Conservation (phyloP, 1,284 basidiomycete species). For the Ustilago xerochloae region DNA sequence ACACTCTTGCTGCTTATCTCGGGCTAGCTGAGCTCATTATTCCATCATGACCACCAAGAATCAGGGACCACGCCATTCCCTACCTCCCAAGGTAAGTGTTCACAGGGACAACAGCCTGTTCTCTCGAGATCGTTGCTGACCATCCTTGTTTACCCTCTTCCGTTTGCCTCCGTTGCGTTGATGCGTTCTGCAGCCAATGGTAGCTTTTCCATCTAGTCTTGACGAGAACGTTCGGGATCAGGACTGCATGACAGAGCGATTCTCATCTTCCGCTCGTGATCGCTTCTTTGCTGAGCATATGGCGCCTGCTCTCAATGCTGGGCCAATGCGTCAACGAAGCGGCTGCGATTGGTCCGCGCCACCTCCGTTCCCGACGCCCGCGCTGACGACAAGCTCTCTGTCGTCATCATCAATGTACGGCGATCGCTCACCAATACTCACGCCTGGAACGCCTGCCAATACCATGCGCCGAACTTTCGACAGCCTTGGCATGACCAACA, state of each 20-base stretch:
- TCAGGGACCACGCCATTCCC: conserved; percentile 37
- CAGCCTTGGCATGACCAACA: conserved; percentile 9
- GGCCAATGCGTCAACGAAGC: conserved; percentile 10
- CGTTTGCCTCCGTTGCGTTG: too few relatives aligned
- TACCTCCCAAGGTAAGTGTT: conserved; percentile 38
- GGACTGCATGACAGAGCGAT: conserved; percentile 8
- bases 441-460: neutral
- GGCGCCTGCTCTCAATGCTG: neutral
- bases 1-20: conserved; percentile 7
- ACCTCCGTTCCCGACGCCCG: conserved; percentile 25
- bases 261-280: conserved; percentile 1
- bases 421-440: conserved; percentile 22
- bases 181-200: conserved; percentile 18
- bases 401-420: conserved; percentile 28
- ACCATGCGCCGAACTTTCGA: conserved; percentile 13
- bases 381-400: conserved; percentile 32
- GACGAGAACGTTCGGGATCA: conserved; percentile 8
- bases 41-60: conserved; percentile 34
- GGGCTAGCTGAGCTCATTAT: neutral
- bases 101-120: neutral
- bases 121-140: neutral
- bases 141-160: neutral
- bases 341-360: conserved; percentile 21
- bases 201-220: conserved; percentile 1
- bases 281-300: neutral